Evolutionary conservation across 1,284 basidiomycete genomes (phyloP).

Genomic region (Cutaneotrichosporon cutaneum): DNA sequence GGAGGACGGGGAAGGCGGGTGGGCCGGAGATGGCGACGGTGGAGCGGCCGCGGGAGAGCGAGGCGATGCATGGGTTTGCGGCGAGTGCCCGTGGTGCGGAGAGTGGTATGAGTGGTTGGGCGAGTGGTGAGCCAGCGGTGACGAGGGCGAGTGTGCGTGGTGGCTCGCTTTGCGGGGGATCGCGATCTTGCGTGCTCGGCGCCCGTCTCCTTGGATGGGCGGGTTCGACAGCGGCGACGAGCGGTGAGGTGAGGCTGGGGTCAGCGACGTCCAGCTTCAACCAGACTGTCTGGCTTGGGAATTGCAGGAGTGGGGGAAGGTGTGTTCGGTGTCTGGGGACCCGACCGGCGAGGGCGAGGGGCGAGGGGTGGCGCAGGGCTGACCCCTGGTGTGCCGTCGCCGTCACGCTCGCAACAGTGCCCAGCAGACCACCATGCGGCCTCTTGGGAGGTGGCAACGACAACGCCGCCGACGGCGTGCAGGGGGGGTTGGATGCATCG

Average conservation of each 20-base stretch:
- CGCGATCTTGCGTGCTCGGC: constrained; percentile 3
- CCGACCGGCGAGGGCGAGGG: neutral
- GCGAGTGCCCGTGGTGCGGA: neutral
- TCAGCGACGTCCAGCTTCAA: neutral
- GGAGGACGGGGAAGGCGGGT: neutral
- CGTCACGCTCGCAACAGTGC: neutral
- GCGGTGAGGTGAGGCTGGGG: constrained; percentile 3
- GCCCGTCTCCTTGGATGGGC: constrained; percentile 2
- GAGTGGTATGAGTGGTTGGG: neutral
- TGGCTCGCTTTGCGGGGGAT: constrained; percentile 8
- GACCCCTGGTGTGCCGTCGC: neutral
- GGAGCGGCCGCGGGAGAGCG: neutral
- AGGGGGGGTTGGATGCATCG: neutral
- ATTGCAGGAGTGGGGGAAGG: neutral
- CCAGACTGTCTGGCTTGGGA: too few species aligned
- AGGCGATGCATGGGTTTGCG: neutral
- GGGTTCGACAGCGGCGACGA: constrained; percentile 8
- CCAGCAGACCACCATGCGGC: neutral
- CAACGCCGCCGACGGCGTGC: too few species aligned
- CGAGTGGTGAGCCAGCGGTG: neutral
- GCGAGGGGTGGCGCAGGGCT: neutral
- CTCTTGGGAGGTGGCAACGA: neutral
- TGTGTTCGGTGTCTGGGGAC: neutral
- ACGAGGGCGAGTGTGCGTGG: constrained; percentile 2
- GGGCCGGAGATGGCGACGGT: neutral